Base-by-base conservation (phyloP, 495 filamentous ascomycete species). In the Podospora tetraspora region DNA sequence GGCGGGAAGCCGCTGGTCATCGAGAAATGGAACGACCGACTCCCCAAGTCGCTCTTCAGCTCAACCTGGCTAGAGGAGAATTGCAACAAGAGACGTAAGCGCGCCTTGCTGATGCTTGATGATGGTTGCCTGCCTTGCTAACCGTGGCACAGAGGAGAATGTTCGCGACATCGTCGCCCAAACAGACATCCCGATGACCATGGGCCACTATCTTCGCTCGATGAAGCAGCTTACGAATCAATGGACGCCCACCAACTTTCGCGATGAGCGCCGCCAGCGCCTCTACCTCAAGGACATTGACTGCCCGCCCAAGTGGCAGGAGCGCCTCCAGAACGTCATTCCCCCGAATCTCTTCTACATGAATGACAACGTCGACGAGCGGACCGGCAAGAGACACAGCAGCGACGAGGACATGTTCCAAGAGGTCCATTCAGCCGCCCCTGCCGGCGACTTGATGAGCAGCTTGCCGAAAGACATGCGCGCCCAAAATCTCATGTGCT, bases 401-500 rank as follows among this genome's bases (percentile, higher is more conserved):
- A 73, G 71, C 56, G 76, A 75, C 27, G 78, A 83, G 32, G 81
- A 84, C 64, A 76, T 81, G 61, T 84, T 83, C 63, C 77, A 79
- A 25, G 87, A 87, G 9, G 75, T 74, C 9, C 75, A 70, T 19
- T 74, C 78, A 0, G 67, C 75, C 6, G 80, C 81, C 2, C 74
- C 79, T 3, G 88, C 93, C 3, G 93, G 92, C 8, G 95, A 99
- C 72, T 78, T 99, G 27, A 99, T 99, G 95, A 93, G 92, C 75
- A 92, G 89, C 69, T 84, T 99, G n/a, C 91, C 93, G 0, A 77
- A 84, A 13, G 81, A 88, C 23, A 95, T 96, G 91, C 87, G 93
- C 22, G 95, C 95, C 8, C 90, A 96, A 69, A 99, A 99, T 67
- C 83, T 99, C 74, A 97, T 97, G 94, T 97, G 94, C 79, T 99